Evolutionary conservation across 2,329 filamentous ascomycete species (phyloP).

Genomic region (Metarhizium brunneum): DNA sequence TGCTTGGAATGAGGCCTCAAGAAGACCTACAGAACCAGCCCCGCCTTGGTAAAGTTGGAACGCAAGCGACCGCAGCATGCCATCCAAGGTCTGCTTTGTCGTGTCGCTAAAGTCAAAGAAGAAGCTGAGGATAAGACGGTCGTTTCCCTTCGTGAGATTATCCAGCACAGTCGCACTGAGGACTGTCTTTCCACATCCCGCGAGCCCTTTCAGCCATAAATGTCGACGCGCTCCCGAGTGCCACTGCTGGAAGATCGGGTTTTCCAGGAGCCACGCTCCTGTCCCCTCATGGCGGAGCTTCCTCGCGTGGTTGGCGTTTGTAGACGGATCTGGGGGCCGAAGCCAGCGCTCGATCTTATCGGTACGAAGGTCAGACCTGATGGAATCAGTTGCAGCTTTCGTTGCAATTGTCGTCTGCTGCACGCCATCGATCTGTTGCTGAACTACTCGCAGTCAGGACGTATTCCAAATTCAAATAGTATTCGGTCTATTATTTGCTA

Average conservation of each 20-base stretch:
- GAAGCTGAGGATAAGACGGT: conserved; percentile 3
- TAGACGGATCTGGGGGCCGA: conserved; percentile 5
- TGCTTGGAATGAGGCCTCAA: background rate
- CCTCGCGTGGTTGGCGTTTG: conserved; percentile 7
- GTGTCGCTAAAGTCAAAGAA: conserved; percentile 15
- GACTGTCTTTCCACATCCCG: conserved; percentile 13
- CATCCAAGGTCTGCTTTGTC: conserved; percentile 10
- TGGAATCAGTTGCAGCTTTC: conserved; percentile 3
- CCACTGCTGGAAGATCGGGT: conserved; percentile 9
- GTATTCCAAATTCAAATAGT: conserved; percentile 2
- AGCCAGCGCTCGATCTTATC: conserved; percentile 9
- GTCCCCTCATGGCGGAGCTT: conserved; percentile 5
- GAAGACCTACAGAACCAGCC: conserved; percentile 1
- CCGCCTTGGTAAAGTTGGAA: conserved; percentile 12
- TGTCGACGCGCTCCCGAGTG: conserved; percentile 8
- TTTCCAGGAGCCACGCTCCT: conserved; percentile 9
- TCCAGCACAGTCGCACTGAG: conserved; percentile 10
- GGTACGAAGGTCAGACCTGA: background rate
- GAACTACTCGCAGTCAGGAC: conserved; percentile 1
- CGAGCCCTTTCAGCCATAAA: conserved; percentile 11
- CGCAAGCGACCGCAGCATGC: conserved; percentile 9
- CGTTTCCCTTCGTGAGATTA: background rate
- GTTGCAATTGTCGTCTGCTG: conserved; percentile 4
- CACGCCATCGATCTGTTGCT: conserved; percentile 1
- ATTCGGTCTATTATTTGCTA: background rate